Percentiles rank a stretch among this genome's conserved stretches.
phyloP scores from a whole-genome alignment of 768 basidiomycete species.

The Pulveroboletus sp. region DNA sequence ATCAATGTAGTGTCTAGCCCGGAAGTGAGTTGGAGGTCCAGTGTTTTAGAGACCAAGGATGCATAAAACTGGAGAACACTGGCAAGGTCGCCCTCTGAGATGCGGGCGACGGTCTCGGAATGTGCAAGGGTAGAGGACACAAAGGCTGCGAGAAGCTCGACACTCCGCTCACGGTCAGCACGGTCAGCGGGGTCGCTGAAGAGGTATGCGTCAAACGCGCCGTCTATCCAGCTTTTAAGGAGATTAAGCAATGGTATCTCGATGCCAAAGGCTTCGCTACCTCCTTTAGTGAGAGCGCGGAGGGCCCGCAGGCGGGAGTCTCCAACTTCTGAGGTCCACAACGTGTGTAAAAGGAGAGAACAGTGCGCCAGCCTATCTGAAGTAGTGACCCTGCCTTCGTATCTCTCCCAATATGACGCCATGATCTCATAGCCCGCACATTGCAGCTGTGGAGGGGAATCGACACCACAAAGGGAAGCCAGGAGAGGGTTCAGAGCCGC shows the following conservation, averaged over 20 bases:
- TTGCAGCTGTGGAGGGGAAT: constrained; percentile 54
- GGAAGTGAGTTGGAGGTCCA: constrained; percentile 32
- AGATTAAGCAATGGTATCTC: constrained; percentile 53
- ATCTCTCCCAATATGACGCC: constrained; percentile 63
- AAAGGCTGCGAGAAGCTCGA: constrained; percentile 57
- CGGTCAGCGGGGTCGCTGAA: constrained; percentile 37
- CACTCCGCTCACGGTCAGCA: constrained; percentile 57
- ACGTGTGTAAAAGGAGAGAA: constrained; percentile 49
- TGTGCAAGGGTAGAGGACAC: constrained; percentile 48
- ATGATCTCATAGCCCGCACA: constrained; percentile 70
- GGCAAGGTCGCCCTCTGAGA: constrained; percentile 54
- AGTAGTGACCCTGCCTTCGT: constrained; percentile 43
- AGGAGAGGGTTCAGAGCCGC: constrained; percentile 57
- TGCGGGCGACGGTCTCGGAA: constrained; percentile 51
- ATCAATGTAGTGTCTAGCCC: constrained; percentile 11
- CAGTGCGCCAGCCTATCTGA: constrained; percentile 62
- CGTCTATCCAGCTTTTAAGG: constrained; percentile 61
- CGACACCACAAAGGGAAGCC: constrained; percentile 49
- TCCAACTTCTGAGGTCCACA: constrained; percentile 68
- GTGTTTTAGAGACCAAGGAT: constrained; percentile 48
- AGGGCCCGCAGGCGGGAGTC: constrained; percentile 67
- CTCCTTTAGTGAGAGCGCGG: constrained; percentile 56
- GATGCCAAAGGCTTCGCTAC: constrained; percentile 58
- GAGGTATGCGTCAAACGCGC: constrained; percentile 52
- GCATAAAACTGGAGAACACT: constrained; percentile 61